These are phyloP conservation scores for Rhynchospora breviuscula DNA, from an alignment of 176 grass and related monocot species.

Conservation along the genomic window DNA sequence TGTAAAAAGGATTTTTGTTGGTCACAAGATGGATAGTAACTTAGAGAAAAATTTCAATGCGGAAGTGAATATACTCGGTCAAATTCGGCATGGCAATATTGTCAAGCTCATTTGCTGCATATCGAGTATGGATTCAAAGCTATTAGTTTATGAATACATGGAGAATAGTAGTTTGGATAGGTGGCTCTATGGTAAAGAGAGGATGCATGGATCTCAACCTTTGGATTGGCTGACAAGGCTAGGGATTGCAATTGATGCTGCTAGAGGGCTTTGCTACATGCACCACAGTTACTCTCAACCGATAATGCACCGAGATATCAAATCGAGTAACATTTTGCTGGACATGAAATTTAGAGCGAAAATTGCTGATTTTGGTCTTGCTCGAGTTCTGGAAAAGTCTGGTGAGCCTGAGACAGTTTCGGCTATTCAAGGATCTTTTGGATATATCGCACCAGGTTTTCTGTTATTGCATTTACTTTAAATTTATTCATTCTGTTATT, in stretches of 20 bases:
- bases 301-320: conserved; percentile 48
- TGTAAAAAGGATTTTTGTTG: conserved; percentile 46
- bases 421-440: conserved; percentile 38
- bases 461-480: conserved; percentile 16
- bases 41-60: conserved; percentile 38
- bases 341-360: conserved; percentile 38
- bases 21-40: conserved; percentile 21
- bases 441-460: conserved; percentile 60
- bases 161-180: conserved; percentile 55
- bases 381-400: conserved; percentile 23
- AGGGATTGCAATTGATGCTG: conserved; percentile 35
- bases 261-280: conserved; percentile 52
- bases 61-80: conserved; percentile 44
- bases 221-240: conserved; percentile 51
- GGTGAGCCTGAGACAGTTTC: conserved; percentile 33
- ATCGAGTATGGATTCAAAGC: conserved; percentile 20
- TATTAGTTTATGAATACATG: conserved; percentile 74
- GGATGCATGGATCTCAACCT: background rate
- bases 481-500: background rate
- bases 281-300: conserved; percentile 39
- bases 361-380: conserved; percentile 51
- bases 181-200: conserved; percentile 33
- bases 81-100: conserved; percentile 57
- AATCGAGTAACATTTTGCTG: conserved; percentile 47
- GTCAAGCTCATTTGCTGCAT: conserved; percentile 62